Conservation (phyloP, 768 basidiomycete species). For the Kwoniella pini region DNA sequence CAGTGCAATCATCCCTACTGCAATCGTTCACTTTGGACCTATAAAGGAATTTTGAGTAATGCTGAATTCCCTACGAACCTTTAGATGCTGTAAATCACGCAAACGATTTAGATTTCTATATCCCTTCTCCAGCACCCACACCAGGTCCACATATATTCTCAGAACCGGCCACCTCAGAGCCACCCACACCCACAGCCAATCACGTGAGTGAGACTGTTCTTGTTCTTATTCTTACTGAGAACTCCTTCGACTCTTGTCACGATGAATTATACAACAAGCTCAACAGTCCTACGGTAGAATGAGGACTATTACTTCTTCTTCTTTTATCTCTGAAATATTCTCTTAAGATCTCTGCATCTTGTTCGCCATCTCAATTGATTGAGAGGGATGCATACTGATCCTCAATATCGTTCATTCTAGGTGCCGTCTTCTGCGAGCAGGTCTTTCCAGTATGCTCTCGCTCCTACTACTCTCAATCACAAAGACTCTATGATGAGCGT, state of each 20-base stretch:
- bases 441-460: background rate
- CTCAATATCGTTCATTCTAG: too few relatives aligned
- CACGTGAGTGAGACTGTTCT: background rate
- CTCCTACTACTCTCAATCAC: constrained; percentile 13
- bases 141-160: constrained; percentile 10
- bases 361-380: background rate
- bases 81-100: constrained; percentile 29
- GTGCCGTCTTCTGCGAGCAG: background rate
- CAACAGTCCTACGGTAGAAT: constrained; percentile 3
- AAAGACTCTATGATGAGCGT: constrained; percentile 19
- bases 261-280: constrained; percentile 1
- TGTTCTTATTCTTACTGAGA: too few relatives aligned
- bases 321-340: background rate
- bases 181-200: constrained; percentile 5
- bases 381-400: too few relatives aligned
- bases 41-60: too few relatives aligned
- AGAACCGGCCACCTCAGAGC: background rate
- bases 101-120: constrained; percentile 19
- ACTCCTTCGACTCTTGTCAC: too few relatives aligned
- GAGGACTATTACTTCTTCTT: constrained; percentile 2
- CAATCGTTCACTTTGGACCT: too few relatives aligned
- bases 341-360: too few relatives aligned
- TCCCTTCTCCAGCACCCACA: constrained; percentile 25
- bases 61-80: background rate
- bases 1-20: too few relatives aligned